A percentile compares a stretch with the other conserved stretches of the same genome.
These are phyloP conservation scores for Thelonectria olida DNA, from an alignment of 2,329 filamentous ascomycete species.

Conservation along the genomic window DNA sequence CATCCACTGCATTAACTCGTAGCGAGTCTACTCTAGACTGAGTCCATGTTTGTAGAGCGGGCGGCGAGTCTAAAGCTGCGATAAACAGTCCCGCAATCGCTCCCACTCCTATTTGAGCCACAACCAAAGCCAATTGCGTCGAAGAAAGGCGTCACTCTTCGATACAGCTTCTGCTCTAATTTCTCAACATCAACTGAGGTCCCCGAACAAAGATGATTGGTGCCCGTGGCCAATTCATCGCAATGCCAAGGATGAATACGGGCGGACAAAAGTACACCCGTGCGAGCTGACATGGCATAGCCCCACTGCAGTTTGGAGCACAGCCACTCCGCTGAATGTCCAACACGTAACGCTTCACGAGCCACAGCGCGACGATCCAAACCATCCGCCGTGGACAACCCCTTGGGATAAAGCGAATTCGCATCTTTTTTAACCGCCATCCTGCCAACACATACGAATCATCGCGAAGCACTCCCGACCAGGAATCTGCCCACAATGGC, in stretches of 20 bases:
- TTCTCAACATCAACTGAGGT: background rate
- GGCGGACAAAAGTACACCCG: slow-evolving; percentile 28
- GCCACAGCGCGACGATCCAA: slow-evolving; percentile 32
- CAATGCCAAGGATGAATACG: slow-evolving; percentile 1
- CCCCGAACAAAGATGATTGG: background rate
- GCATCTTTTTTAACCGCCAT: slow-evolving; percentile 22
- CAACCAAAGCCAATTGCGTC: too few relatives aligned
- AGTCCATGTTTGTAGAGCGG: too few relatives aligned
- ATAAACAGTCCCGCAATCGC: too few relatives aligned
- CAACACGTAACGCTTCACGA: slow-evolving; percentile 36
- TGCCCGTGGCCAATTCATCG: background rate
- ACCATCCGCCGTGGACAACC: slow-evolving; percentile 22
- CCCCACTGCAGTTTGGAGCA: slow-evolving; percentile 24
- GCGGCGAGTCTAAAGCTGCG: too few relatives aligned
- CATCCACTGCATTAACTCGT: too few relatives aligned
- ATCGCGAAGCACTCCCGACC: slow-evolving; percentile 28
- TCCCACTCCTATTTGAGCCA: too few relatives aligned
- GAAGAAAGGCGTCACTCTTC: too few relatives aligned
- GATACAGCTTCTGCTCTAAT: too few relatives aligned
- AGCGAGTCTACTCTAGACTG: too few relatives aligned
- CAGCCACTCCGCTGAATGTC: slow-evolving; percentile 28
- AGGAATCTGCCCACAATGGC: slow-evolving; percentile 52
- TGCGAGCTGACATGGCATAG: slow-evolving; percentile 13
- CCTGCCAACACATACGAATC: slow-evolving; percentile 20
- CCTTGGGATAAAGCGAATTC: slow-evolving; percentile 28